Base-by-base conservation (phyloP, 1,284 basidiomycete genomes). In the Butyriboletus appendiculatus region DNA sequence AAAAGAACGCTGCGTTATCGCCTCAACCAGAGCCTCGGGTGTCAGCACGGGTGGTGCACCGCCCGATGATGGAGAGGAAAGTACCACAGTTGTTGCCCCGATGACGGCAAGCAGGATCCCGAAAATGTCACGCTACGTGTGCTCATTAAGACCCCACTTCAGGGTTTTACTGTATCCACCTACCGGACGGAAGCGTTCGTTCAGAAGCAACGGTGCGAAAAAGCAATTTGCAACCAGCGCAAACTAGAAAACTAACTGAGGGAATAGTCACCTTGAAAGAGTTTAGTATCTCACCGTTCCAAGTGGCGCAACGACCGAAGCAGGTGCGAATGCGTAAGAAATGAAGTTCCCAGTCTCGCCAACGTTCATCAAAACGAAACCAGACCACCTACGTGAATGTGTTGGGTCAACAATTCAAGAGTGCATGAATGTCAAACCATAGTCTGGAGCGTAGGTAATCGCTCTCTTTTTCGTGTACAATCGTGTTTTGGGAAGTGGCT, bases 141-240 rank as follows among this genome's bases (percentile, higher is more conserved):
- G 66, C 41, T 61, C 38, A 38, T 58, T 55, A 57, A 58, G 51
- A 48, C 6, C 39, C 30, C 48, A 20, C 41, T 45, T 45, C 47
- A 32, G 35, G 45, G 20, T 38, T 24, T 28, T 20, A 49, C 10
- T 50, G 48, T 40, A 50, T 39, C 44, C 11, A 59, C 53, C 61
- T 64, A 88, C 88, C 75, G 80, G 87, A 41, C 84, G 85, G 65
- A 93, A 91, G 11, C 79, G 79, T 70, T 92, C 90, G 16, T 82
- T 79, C n/a, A 97, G 77, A 63, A 98, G 82, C 2, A 96, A 67
- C 10, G 96, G 96, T 0, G 96, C 93, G 60, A 98, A 94, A 45
- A 96, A 80, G 66, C 95, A 97, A 70, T 98, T 98, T 16, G 96
- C 93, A 51, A 98, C 88, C 10, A 99, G 78, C 2, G 96, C 90